Evolutionary conservation across 305 asterid species (phyloP).

Genomic region (Fraxinus ornus): DNA sequence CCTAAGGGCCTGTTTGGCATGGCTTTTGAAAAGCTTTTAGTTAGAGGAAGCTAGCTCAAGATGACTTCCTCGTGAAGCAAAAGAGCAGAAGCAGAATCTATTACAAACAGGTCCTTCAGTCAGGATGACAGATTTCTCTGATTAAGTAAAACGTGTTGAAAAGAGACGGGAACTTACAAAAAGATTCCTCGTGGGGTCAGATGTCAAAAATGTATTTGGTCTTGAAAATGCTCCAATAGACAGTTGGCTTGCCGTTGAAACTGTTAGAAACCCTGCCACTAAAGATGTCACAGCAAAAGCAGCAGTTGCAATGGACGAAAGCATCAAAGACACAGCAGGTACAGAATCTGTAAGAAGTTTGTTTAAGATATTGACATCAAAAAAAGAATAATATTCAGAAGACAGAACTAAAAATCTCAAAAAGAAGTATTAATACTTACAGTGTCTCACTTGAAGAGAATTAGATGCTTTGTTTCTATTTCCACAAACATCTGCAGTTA

Average conservation of each 20-base stretch:
- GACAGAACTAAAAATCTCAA: neutral
- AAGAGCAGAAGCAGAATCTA: neutral
- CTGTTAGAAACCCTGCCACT: constrained; percentile 61
- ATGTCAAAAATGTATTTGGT: constrained; percentile 48
- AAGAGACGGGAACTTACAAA: constrained; percentile 53
- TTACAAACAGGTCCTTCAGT: neutral
- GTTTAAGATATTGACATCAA: neutral
- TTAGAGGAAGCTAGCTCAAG: neutral
- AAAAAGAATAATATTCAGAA: neutral
- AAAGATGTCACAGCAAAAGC: constrained; percentile 68
- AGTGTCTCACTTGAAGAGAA: constrained; percentile 71
- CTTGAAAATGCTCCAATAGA: constrained; percentile 64
- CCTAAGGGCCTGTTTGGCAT: neutral
- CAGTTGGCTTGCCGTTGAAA: constrained; percentile 76
- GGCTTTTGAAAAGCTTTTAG: neutral
- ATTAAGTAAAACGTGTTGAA: neutral
- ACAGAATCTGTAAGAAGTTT: constrained; percentile 60
- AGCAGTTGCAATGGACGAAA: constrained; percentile 67
- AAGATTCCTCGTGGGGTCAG: constrained; percentile 74
- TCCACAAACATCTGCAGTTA: constrained; percentile 81
- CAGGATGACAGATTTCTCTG: neutral
- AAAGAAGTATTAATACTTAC: constrained; percentile 42
- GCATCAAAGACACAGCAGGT: constrained; percentile 58
- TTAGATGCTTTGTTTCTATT: constrained; percentile 71
- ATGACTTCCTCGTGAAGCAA: neutral